A percentile compares a stretch with the other conserved stretches of the same genome.
Conservation (phyloP, 148 eudicot species). For the Simmondsia chinensis region DNA sequence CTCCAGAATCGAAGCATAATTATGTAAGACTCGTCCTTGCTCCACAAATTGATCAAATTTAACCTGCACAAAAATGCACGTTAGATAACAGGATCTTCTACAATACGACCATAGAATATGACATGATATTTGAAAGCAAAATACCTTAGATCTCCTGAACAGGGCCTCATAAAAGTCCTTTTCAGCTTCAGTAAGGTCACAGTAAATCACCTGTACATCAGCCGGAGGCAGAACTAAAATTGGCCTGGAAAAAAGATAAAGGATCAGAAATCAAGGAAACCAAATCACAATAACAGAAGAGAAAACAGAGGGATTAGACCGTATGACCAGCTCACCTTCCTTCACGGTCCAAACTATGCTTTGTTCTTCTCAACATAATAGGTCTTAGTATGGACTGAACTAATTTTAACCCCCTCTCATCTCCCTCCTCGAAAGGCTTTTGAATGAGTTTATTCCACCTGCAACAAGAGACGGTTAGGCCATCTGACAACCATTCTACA, state of each 20-base stretch:
- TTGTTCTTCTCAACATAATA: constrained; percentile 93
- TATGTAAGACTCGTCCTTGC: constrained; percentile 95
- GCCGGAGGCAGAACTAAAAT: constrained; percentile 94
- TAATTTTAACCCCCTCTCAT: constrained; percentile 87
- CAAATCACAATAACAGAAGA: background rate
- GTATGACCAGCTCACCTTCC: constrained; percentile 65
- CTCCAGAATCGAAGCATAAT: constrained; percentile 96
- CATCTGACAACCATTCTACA: background rate
- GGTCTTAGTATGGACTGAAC: constrained; percentile 82
- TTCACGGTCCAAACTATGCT: constrained; percentile 66
- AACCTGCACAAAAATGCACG: constrained; percentile 41
- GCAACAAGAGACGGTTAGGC: background rate
- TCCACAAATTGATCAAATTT: constrained; percentile 94
- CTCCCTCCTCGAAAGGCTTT: constrained; percentile 96
- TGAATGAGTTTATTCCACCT: constrained; percentile 99
- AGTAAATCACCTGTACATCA: constrained; percentile 71
- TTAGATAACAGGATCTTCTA: no score
- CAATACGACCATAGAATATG: no score
- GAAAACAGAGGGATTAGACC: background rate
- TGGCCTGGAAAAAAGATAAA: constrained; percentile 45
- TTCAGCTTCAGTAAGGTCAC: constrained; percentile 89
- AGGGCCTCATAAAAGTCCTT: constrained; percentile 91
- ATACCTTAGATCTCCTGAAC: constrained; percentile 88
- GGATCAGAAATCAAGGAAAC: background rate
- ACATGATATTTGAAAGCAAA: no score